phyloP scores from a whole-genome alignment of 129 eudicot species.

The Gnaphalium uliginosum region DNA sequence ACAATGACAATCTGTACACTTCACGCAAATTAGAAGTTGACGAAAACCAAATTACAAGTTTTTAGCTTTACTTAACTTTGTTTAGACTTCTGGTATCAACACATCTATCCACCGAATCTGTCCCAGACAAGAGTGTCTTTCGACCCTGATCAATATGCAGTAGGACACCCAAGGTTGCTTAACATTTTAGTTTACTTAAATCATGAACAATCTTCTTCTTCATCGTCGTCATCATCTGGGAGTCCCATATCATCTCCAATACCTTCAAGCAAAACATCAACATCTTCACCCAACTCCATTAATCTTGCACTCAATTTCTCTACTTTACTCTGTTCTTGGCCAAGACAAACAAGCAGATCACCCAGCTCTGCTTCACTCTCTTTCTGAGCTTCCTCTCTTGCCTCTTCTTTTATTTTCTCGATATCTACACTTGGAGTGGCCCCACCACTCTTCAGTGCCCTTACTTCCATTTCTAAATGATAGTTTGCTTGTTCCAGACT shows the following conservation, averaged over 20 bases:
- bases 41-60: not conserved
- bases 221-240: slow-evolving; percentile 48
- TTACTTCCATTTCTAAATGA: slow-evolving; percentile 67
- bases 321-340: slow-evolving; percentile 94
- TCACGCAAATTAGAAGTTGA: not conserved
- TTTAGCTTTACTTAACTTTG: not conserved
- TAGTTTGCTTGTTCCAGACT: slow-evolving; percentile 89
- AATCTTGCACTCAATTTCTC: slow-evolving; percentile 70
- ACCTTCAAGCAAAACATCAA: slow-evolving; percentile 80
- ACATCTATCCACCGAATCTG: not conserved
- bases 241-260: slow-evolving; percentile 67
- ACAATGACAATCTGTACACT: not conserved
- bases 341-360: slow-evolving; percentile 88
- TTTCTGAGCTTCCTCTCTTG: slow-evolving; percentile 83
- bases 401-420: slow-evolving; percentile 71
- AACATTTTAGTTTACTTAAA: not conserved
- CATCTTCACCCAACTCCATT: slow-evolving; percentile 80
- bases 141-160: not conserved
- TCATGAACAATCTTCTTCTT: slow-evolving; percentile 39
- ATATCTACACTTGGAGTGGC: slow-evolving; percentile 42
- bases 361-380: slow-evolving; percentile 89
- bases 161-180: not conserved
- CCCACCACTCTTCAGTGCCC: slow-evolving; percentile 49
- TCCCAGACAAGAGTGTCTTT: not conserved
- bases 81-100: not conserved